Evolutionary conservation across 192 early-diverging fungal species (phyloP), one percentile per base, ranked within the genome.

Genomic region (Haplosporangium gracile): DNA sequence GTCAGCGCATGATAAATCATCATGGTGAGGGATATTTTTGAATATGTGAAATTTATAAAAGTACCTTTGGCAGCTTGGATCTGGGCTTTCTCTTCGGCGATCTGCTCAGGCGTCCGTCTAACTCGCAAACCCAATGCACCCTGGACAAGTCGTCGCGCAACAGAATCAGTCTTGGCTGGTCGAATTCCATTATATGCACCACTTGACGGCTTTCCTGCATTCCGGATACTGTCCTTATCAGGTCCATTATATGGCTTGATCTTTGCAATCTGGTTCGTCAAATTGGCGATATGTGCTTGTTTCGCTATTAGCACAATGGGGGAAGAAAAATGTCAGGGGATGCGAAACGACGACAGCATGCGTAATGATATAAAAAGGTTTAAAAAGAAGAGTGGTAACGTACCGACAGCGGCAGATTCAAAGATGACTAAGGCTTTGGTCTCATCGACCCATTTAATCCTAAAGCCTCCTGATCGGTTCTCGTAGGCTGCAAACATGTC

Each of bases 371-470:
- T 18, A 5, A 51, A 51, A 51, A 51, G 18, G 49, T 20, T 51
- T 16, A 51, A 20, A 65, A 16, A 13, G 29, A 39, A 65, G 81
- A 47, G 2, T 42, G 43, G 4, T 51, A 3, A 76, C 79, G 38
- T 89, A 94, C 93, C 94, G 55, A 92, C 91, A 68, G 89, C 82
- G 11, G 93, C 91, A 80, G 93, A 93, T 60, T 90, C 89, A 88
- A 96, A 96, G 51, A 95, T 92, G 51, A 93, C 90, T 24, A 94
- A 82, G 26, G 93, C 93, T 69, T 90, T 88, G 34, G 94, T 95
- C 84, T 95, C 94, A 77, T 92, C 90, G 26, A 94, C 55, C 95
- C 95, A 96, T 75, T 96, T 95, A 74, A 96, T 94, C 63, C 89
- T 76, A 83, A 91, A 95, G 18, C 94, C 94, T 70, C 94, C 94